Evolutionary conservation across 345 rosid species (phyloP), one percentile per base, ranked within the genome.

Genomic region (Passiflora organensis): DNA sequence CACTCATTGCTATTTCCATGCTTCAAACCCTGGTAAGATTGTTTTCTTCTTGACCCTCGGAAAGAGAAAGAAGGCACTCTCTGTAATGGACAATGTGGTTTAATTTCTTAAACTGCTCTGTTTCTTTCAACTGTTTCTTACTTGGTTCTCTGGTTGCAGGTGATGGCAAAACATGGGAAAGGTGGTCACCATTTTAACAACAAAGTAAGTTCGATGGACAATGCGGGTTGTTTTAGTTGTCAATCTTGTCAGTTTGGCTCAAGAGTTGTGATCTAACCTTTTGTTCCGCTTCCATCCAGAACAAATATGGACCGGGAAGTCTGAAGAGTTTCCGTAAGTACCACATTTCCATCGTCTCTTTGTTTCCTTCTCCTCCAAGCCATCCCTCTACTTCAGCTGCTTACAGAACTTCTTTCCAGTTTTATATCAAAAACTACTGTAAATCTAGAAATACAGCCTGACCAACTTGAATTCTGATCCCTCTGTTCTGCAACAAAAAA

Each of bases 1-100:
- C 68, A 41, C 87, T 83, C 78, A 42, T 83, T 69, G 84, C 80
- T 70, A 64, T 81, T 55, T 76, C 78, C 72, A 70, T 81, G 83
- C 76, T 86, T 51, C 87, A 86, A 64, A 66, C 87, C 48, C 25
- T 74, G 77, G 95, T 86, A 72, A 48, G n/a, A 28, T 46, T 41
- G 34, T 11, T 34, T 51, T 19, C 9, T 18, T 28, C 37, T 17
- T 3, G 11, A 20, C 16, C 20, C 15, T 24, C 6, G 10, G 6
- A 52, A 18, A 13, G 13, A 10, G 39, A 42, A 15, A 20, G 23
- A 20, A 17, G 6, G 6, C 10, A n/a, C 25, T 4, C 15, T n/a
- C 32, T 6, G 13, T 14, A 50, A 32, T 32, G 55, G 19, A 19
- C 13, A 5, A 14, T 11, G 10, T 12, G 13, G 2, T 18, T 14